These are phyloP conservation scores for Saitozyma podzolica DNA, from an alignment of 768 basidiomycete genomes.

Conservation along the genomic window DNA sequence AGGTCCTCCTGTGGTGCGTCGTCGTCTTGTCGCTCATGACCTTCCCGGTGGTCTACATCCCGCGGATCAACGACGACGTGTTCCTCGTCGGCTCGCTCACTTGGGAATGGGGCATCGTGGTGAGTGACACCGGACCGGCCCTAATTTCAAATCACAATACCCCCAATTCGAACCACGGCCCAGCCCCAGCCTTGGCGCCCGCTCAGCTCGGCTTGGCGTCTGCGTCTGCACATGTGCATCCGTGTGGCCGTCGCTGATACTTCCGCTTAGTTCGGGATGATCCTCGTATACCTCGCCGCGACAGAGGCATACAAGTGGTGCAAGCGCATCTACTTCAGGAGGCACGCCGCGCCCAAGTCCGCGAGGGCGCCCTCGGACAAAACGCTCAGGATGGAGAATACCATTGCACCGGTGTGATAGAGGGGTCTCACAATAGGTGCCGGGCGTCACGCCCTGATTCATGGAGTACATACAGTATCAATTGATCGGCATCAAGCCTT, in stretches of 20 bases:
- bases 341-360: slow-evolving; percentile 6
- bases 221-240: neutral
- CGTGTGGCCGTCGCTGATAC: slow-evolving; percentile 2
- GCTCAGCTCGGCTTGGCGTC: neutral
- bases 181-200: too few relatives aligned
- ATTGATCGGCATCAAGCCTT: too few relatives aligned
- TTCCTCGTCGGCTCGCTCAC: slow-evolving; percentile 51
- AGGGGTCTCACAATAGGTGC: too few relatives aligned
- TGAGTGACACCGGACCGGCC: slow-evolving; percentile 12
- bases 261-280: slow-evolving; percentile 33
- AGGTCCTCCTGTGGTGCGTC: slow-evolving; percentile 51
- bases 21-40: slow-evolving; percentile 41
- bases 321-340: slow-evolving; percentile 25
- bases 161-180: too few relatives aligned
- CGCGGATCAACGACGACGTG: slow-evolving; percentile 49
- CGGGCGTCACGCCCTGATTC: too few relatives aligned
- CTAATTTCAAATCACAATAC: too few relatives aligned
- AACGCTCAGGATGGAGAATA: slow-evolving; percentile 35
- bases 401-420: slow-evolving; percentile 7
- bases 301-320: slow-evolving; percentile 46
- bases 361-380: slow-evolving; percentile 30
- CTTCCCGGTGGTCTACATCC: slow-evolving; percentile 55
- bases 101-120: slow-evolving; percentile 55
- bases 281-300: slow-evolving; percentile 40
- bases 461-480: too few relatives aligned